Percentiles rank a stretch among this genome's conserved stretches.
These are phyloP conservation scores for Diospyros lotus DNA, from an alignment of 148 eudicot genomes.

Conservation along the genomic window DNA sequence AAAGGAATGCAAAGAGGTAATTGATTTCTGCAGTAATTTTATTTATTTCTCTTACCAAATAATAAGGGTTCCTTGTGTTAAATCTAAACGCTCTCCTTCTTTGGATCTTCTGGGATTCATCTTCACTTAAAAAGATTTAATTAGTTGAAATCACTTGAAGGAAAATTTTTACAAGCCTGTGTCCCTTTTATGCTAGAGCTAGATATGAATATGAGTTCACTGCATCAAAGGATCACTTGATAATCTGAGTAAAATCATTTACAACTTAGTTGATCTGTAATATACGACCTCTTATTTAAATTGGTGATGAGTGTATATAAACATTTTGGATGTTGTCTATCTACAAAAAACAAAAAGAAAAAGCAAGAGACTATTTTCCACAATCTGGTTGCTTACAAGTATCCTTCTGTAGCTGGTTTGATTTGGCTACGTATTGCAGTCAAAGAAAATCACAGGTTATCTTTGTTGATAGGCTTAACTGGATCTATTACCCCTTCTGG, in stretches of 20 bases:
- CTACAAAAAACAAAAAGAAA: background rate
- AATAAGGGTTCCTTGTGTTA: background rate
- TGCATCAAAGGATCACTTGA: slow-evolving; percentile 1
- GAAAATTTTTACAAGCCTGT: background rate
- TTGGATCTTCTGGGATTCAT: slow-evolving; percentile 6
- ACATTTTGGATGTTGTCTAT: background rate
- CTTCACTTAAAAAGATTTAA: background rate
- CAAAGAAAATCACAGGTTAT: too few relatives aligned
- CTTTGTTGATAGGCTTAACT: too few relatives aligned
- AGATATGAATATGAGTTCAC: background rate
- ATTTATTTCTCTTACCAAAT: background rate
- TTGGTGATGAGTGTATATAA: background rate
- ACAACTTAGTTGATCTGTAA: background rate
- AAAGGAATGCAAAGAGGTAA: slow-evolving; percentile 98
- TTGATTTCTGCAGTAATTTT: background rate
- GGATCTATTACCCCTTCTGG: background rate
- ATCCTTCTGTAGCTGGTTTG: too few relatives aligned
- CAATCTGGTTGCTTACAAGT: too few relatives aligned
- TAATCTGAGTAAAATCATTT: background rate
- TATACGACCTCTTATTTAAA: background rate
- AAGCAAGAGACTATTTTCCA: background rate
- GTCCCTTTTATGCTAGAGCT: background rate
- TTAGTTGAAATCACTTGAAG: background rate
- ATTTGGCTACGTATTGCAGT: too few relatives aligned
- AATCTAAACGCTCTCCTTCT: background rate